Conservation (phyloP, 305 asterid genomes). For the Fraxinus nigra region DNA sequence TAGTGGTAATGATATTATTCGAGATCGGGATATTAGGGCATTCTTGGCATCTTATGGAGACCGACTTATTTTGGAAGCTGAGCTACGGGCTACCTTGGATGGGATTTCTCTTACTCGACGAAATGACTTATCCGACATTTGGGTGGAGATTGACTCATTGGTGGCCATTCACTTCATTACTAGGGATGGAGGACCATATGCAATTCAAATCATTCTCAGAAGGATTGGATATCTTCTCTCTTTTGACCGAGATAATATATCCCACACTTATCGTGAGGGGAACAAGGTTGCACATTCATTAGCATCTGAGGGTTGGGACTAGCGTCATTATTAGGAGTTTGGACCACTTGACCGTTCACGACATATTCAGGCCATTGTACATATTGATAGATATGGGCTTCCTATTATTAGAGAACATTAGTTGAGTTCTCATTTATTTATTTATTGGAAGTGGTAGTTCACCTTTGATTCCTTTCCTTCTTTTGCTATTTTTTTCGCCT, state of each 20-base stretch:
- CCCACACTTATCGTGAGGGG: background rate
- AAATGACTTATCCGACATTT: background rate
- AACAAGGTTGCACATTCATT: background rate
- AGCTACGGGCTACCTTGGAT: background rate
- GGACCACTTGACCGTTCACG: background rate
- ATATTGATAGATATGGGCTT: background rate
- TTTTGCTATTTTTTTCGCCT: background rate
- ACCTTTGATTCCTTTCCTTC: background rate
- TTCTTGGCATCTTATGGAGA: background rate
- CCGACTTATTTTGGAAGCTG: background rate
- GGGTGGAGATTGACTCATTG: background rate
- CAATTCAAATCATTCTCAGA: background rate
- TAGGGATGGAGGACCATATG: background rate
- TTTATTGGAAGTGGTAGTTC: background rate
- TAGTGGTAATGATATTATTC: background rate
- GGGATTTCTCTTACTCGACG: background rate
- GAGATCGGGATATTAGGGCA: background rate
- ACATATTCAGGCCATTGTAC: background rate
- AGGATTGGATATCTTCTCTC: background rate
- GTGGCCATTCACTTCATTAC: background rate
- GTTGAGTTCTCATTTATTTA: background rate
- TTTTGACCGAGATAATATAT: background rate
- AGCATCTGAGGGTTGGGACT: background rate
- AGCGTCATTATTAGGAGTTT: background rate
- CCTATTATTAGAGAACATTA: background rate